Base-by-base conservation (phyloP, 2,329 filamentous ascomycete species). In the Penicillium sp. region DNA sequence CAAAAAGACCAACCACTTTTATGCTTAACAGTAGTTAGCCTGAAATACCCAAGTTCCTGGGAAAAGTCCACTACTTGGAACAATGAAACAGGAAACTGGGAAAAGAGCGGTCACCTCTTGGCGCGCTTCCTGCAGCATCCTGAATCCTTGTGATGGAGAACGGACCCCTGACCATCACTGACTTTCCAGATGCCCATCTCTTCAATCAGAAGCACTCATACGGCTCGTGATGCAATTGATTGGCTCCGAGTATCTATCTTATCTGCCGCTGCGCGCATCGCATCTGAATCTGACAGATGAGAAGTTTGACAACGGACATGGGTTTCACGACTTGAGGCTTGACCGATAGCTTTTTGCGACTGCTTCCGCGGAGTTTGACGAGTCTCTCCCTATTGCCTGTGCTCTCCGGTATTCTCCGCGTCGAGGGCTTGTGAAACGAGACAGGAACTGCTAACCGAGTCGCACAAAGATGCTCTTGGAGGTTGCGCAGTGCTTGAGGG, bases 41-140 rank as follows among this genome's bases (percentile, higher is more conserved):
- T 17, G 31, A 41, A 44, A 38, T 35, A 26, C 38, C 26, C 21
- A 51, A 13, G 5, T 41, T 15, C 35, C 35, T 41, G 35, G 35
- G 35, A 54, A 29, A 3, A 13, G 17, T 9, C 38, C 30, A 26
- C 3, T n/a, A n/a, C n/a, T n/a, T n/a, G n/a, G 15, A 9, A 21
- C 15, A 29, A 38, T n/a, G 15, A 29, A 29, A 19, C 23, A 29
- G 35, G 23, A 30, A 56, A 35, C 9, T 19, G 26, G 26, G 21
- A 47, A 55, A 50, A 56, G 31, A 50, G 53, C 47, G 59, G 48
- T 61, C 59, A 53, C 44, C 47, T 26, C 58, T 53, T 61, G 59
- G 59, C 57, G 19, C 8, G 9, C 45, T 47, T 53, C 50, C 57
- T 60, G 49, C 29, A 46, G 56, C 26, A 54, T 47, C 49, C 29